Percentiles rank a stretch among this genome's conserved stretches.
phyloP scores from a whole-genome alignment of 176 grass and related monocot species.

The Rhynchospora pubera region DNA sequence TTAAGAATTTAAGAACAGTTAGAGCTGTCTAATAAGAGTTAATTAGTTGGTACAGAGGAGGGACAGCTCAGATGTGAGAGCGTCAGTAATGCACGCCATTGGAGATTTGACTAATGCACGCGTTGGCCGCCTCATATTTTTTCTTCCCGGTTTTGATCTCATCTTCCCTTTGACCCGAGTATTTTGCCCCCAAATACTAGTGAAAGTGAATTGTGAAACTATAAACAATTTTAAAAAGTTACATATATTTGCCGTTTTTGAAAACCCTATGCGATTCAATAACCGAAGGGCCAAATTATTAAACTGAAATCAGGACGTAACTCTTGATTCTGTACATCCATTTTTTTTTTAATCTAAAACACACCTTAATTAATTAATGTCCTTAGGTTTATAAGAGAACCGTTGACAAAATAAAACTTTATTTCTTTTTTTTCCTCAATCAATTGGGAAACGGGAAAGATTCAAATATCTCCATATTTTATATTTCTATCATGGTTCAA shows the following conservation, averaged over 20 bases:
- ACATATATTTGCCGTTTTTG: not conserved
- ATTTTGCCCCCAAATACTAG: not conserved
- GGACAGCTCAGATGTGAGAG: not conserved
- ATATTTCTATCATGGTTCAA: too few species aligned
- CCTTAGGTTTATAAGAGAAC: not conserved
- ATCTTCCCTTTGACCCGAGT: not conserved
- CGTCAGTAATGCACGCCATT: not conserved
- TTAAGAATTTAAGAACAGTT: not conserved
- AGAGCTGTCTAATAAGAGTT: not conserved
- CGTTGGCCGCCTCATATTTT: not conserved
- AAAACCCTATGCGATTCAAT: not conserved
- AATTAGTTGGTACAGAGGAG: constrained; percentile 5
- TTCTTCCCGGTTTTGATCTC: not conserved
- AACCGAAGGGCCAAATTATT: not conserved
- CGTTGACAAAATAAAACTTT: not conserved
- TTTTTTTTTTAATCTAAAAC: not conserved
- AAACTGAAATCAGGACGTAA: not conserved
- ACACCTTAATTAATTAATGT: too few species aligned
- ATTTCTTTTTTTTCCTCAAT: not conserved
- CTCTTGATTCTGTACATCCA: not conserved
- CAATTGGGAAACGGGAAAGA: too few species aligned
- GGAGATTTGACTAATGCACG: not conserved
- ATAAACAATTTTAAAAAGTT: not conserved
- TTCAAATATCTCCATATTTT: too few species aligned
- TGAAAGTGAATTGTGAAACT: too few species aligned